Base-by-base conservation (phyloP, 148 eudicot species). In the Camellia lanceoleosa region DNA sequence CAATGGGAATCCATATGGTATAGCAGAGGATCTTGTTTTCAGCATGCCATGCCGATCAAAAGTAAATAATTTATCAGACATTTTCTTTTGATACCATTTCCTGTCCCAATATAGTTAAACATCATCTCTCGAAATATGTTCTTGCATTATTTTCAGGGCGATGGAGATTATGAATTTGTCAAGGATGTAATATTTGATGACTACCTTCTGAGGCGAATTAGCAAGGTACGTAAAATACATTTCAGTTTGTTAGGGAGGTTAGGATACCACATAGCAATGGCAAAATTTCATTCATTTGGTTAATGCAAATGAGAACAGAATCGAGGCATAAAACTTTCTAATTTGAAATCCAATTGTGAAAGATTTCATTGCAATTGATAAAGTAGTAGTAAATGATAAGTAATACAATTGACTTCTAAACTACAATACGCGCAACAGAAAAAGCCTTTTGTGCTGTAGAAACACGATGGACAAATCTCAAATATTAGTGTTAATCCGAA, bases 41-140 rank as follows among this genome's bases (percentile, higher is more conserved):
- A 96, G 99, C 80, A 94, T 96, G 99, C 99, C 99, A 19, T 96
- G 99, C 88, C 84, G 95, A 87, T 96, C 99, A 64, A 96, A 92
- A 82, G 99, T 94, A 78, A 85, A 68, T 70, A 13, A 38, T 23
- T 43, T 58, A 23, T 8, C 8, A 10, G 60, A 42, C 38, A n/a
- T 58, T 63, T 51, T 51, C n/a, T 23, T 47, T 30, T 63, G 10
- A 30, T 49, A 18, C 18, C 41, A 3, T 20, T 72, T 46, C 14
- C 6, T 64, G 46, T 82, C 10, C 47, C 64, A 54, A 41, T 64
- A 23, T 13, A 5, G 73, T 64, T 10, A 44, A 55, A 42, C 16
- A 77, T 54, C 38, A 46, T 14, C 18, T 71, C 68, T 78, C 12
- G 56, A 11, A 67, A 65, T 44, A 5, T 60, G 83, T 78, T 64